Evolutionary conservation across 371 early-diverging fungal species (phyloP), one percentile per base, ranked within the genome.

Genomic region (Mortierella sp.): DNA sequence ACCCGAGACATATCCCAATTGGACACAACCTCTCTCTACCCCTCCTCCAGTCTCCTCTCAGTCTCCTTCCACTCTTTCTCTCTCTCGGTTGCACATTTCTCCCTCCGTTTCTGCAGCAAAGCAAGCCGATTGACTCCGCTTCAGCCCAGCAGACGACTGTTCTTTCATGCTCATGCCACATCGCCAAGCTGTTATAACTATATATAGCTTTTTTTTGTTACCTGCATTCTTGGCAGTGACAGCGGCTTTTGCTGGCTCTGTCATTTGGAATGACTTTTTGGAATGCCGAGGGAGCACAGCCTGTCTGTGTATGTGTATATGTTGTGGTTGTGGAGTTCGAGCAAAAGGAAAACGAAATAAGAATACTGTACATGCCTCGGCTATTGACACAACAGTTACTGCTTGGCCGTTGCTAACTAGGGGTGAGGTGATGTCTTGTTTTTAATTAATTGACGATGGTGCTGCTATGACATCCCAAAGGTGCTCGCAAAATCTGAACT

Each of bases 401-500:
- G n/a, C n/a, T 34, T 14, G 46, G 46, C 46, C n/a, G 23, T 44
- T 17, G 46, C 23, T n/a, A 23, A 19, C 23, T n/a, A 23, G 8
- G 46, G 46, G n/a, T 23, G n/a, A n/a, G n/a, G n/a, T n/a, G n/a
- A n/a, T n/a, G n/a, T n/a, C n/a, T n/a, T 26, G 49, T 14, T 54
- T 24, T 15, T 19, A 1, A 5, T 19, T 24, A 42, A 43, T 24
- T 53, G 47, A 11, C 41, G 47, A 43, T 41, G 42, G 3, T 56
- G 56, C 26, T 63, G 31, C 30, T 27, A 30, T 43, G 41, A 28
- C 31, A 61, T 27, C 6, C 65, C 61, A 21, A 72, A n/a, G 14
- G 54, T 51, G 49, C 49, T 70, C 17, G 50, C 7, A 48, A 70
- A 63, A 34, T 70, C 64, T 12, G 39, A 15, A 7, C n/a, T 32